Evolutionary conservation across 2,329 filamentous ascomycete genomes (phyloP), one percentile per base, ranked within the genome.

Genomic region (Cladophialophora psammophila): DNA sequence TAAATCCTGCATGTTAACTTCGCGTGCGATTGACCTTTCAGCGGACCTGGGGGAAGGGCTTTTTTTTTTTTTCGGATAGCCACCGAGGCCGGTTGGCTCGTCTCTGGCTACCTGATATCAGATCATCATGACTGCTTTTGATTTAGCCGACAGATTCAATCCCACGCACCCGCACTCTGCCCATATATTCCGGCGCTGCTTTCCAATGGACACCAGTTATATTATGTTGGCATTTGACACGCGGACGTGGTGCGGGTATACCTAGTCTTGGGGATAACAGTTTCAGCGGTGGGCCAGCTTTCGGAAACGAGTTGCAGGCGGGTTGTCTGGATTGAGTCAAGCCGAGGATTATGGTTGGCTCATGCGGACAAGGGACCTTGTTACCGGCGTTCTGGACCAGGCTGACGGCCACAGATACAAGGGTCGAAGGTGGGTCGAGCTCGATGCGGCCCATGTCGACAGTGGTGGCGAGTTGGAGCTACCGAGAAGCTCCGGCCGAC

Each of bases 361-460:
- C 18, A 50, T 50, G 3, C 18, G 2, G 10, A 26, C 45, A 50
- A 26, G 45, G 45, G 12, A 50, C 6, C 2, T n/a, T 18, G 18
- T 18, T 50, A 50, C 45, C 45, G 45, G 45, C 18, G 45, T 50
- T 50, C 45, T 50, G 45, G 45, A 18, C 45, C 45, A 50, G 45
- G 9, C 45, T 50, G 45, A 50, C 18, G 45, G 45, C 45, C 45
- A 15, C 45, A 26, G 18, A 50, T 50, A 50, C 45, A 50, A 12
- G 45, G 45, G 45, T 50, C 9, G 45, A 26, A 20, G 18, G 45
- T 26, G 45, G 18, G 45, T 50, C 20, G n/a, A 50, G 18, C 10
- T 8, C 45, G 20, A 50, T 26, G 45, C 18, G 26, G 45, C 42
- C 42, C 42, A 48, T 48, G 42, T 26, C 45, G 45, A 18, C 8